Percentiles rank a stretch among this genome's conserved stretches.
These are phyloP conservation scores for Mycena citricolor DNA, from an alignment of 1,284 basidiomycete genomes.

Conservation along the genomic window DNA sequence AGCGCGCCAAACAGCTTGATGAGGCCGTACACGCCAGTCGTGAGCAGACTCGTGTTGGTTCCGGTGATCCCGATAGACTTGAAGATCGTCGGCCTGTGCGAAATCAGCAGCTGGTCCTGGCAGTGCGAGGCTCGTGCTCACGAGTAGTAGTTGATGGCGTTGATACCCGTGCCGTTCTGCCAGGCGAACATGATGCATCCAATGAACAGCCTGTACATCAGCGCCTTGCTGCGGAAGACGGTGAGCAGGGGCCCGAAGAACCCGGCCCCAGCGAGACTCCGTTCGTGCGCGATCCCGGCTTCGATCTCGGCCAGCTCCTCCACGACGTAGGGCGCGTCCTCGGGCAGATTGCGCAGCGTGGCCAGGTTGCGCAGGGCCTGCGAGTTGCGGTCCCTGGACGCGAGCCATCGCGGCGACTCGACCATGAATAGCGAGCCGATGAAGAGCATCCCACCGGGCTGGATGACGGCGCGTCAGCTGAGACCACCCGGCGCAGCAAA, in stretches of 20 bases:
- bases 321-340: conserved; percentile 37
- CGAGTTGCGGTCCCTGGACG: conserved; percentile 40
- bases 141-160: conserved; percentile 45
- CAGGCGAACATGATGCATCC: conserved; percentile 34
- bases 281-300: conserved; percentile 31
- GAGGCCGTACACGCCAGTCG: conserved; percentile 48
- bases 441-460: conserved; percentile 45
- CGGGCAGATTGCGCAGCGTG: conserved; percentile 39
- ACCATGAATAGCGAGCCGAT: conserved; percentile 43
- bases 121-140: conserved; percentile 13
- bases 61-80: conserved; percentile 43
- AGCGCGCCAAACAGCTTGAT: conserved; percentile 35
- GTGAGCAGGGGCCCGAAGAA: conserved; percentile 34
- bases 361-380: conserved; percentile 41
- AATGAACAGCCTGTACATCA: conserved; percentile 30
- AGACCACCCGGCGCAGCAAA: too few species aligned
- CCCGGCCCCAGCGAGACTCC: conserved; percentile 33
- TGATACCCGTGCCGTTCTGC: conserved; percentile 40
- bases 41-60: conserved; percentile 38
- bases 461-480: not conserved
- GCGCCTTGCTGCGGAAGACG: conserved; percentile 28
- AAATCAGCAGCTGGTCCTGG: not conserved
- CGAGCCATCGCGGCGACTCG: conserved; percentile 52
- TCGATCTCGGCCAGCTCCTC: conserved; percentile 37
- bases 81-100: conserved; percentile 36